A percentile compares a stretch with the other conserved stretches of the same genome.
Conservation (phyloP, 208 protist species). For the Strigomonas culicis region DNA sequence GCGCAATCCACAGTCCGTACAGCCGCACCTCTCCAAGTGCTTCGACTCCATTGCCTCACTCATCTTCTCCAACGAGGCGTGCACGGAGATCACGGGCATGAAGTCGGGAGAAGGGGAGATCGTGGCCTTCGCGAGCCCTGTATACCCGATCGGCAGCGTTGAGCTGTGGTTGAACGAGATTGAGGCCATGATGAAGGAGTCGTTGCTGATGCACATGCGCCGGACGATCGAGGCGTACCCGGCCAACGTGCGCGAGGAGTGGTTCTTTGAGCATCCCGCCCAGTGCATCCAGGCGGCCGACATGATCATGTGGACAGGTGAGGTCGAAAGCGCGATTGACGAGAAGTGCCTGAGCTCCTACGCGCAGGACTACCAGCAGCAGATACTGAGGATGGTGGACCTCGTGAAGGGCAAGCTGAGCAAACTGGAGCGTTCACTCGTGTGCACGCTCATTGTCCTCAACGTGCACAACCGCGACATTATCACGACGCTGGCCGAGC, state of each 20-base stretch:
- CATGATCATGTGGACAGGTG: conserved; percentile 93
- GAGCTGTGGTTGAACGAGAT: conserved; percentile 95
- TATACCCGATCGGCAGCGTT: conserved; percentile 89
- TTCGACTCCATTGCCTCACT: conserved; percentile 95
- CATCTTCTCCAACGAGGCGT: conserved; percentile 72
- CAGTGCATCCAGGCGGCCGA: conserved; percentile 93
- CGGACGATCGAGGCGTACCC: conserved; percentile 74
- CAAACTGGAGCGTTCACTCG: conserved; percentile 87
- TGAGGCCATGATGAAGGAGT: conserved; percentile 91
- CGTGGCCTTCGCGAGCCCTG: conserved; percentile 83
- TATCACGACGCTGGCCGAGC: conserved; percentile 67
- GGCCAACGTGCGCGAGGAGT: conserved; percentile 72
- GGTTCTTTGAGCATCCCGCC: conserved; percentile 93
- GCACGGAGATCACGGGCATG: conserved; percentile 89
- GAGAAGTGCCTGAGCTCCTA: conserved; percentile 50
- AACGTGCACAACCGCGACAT: conserved; percentile 96
- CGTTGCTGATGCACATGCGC: conserved; percentile 85
- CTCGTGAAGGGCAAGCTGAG: conserved; percentile 87
- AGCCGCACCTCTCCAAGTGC: conserved; percentile 96
- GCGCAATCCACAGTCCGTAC: conserved; percentile 93
- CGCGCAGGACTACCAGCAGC: conserved; percentile 71
- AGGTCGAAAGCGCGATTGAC: conserved; percentile 87
- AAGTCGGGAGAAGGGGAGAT: conserved; percentile 89
- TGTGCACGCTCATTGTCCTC: conserved; percentile 95
- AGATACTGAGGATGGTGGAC: conserved; percentile 88